Percentiles rank a stretch among this genome's conserved stretches.
These are phyloP conservation scores for Aspergillus wentii DNA, from an alignment of 495 filamentous ascomycete species.

Conservation along the genomic window DNA sequence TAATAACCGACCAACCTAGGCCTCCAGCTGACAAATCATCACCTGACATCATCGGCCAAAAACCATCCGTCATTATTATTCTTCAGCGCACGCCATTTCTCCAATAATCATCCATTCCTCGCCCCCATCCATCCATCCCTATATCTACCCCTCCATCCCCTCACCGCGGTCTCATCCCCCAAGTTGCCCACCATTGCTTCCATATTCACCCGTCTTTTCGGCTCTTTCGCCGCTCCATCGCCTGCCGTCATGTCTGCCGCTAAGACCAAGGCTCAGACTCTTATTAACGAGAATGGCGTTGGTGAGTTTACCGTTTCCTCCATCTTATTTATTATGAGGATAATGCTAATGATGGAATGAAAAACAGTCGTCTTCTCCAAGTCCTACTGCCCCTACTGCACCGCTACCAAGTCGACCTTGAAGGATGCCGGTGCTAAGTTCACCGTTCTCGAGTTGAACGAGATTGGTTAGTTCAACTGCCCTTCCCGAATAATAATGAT, in stretches of 20 bases:
- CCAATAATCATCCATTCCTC: not conserved
- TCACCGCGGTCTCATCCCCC: conserved; percentile 3
- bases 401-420: conserved; percentile 69
- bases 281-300: conserved; percentile 91
- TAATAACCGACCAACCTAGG: no score
- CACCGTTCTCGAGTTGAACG: conserved; percentile 75
- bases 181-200: conserved; percentile 60
- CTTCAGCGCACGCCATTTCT: no score
- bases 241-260: conserved; percentile 76
- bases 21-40: conserved; percentile 21
- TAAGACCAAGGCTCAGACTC: conserved; percentile 74
- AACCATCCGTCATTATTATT: no score
- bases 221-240: conserved; percentile 47
- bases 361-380: conserved; percentile 88
- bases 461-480: conserved; percentile 64
- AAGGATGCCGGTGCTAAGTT: conserved; percentile 66
- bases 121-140: conserved; percentile 5
- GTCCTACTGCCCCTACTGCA: conserved; percentile 95
- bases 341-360: not conserved
- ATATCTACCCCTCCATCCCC: no score
- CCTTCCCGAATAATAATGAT: no score
- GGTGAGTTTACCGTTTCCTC: conserved; percentile 48
- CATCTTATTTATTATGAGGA: not conserved
- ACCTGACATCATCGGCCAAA: conserved; percentile 33
- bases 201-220: conserved; percentile 75